phyloP scores from a whole-genome alignment of 306 rosid species.

The Heteromeles arbutifolia region DNA sequence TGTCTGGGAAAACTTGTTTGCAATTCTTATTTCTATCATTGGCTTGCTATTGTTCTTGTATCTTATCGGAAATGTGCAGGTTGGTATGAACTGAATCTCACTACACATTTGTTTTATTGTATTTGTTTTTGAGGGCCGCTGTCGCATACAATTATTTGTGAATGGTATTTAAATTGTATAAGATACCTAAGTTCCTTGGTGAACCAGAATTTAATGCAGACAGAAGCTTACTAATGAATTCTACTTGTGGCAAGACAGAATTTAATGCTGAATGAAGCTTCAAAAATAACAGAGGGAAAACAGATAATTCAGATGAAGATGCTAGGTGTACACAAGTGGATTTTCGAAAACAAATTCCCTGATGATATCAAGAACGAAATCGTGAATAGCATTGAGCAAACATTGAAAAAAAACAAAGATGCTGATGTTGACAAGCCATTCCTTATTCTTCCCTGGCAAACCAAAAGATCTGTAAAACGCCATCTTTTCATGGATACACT shows the following conservation, averaged over 20 bases:
- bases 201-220: no score
- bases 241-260: no score
- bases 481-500: constrained; percentile 56
- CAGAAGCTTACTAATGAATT: no score
- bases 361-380: constrained; percentile 4
- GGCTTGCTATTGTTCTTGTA: constrained; percentile 3
- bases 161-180: no score
- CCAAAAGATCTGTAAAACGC: constrained; percentile 54
- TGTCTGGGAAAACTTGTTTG: constrained; percentile 2
- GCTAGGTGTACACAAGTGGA: constrained; percentile 13
- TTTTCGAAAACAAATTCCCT: constrained; percentile 6
- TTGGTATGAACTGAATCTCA: not conserved
- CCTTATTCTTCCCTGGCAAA: constrained; percentile 51
- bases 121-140: no score
- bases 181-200: no score
- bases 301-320: constrained; percentile 14
- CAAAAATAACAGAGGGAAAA: constrained; percentile 60
- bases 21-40: not conserved
- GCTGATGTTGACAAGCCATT: constrained; percentile 24
- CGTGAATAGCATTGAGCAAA: not conserved
- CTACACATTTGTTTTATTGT: not conserved
- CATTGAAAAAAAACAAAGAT: constrained; percentile 15
- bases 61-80: constrained; percentile 10
- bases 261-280: constrained; percentile 45
- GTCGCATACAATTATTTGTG: no score